Base-by-base conservation (phyloP, 176 grass and related monocot species). In the Zoysia pacifica region DNA sequence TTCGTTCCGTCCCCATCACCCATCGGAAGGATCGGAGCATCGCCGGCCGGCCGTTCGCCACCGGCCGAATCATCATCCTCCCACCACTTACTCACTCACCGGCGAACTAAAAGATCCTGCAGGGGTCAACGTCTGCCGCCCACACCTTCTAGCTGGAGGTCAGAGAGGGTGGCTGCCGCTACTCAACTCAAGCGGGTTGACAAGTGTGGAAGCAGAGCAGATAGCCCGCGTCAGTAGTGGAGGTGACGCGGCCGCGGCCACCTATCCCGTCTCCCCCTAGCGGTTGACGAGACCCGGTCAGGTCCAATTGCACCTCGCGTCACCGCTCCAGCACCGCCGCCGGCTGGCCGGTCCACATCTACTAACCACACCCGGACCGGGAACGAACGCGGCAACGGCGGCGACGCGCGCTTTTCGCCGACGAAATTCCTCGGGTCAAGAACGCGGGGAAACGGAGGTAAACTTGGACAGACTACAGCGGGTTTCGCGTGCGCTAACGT, bases 141-240 rank as follows among this genome's bases (percentile, higher is more conserved):
- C 6, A 15, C 69, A 38, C 19, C 11, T 72, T 48, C 12, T 28
- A 51, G 53, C 1, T 2, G 18, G 9, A 79, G n/a, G 84, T 81
- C 77, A 81, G 18, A 75, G 19, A 80, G 50, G 70, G 52, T 74
- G 62, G 70, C 69, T 4, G 66, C 51, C 15, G 51, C 35, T 5
- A 35, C 51, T 36, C 69, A 14, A 8, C 6, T 9, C 47, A n/a
- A 16, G 6, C 35, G 8, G 11, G 2, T 86, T 46, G 72, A 70
- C 85, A 45, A 28, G 71, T 46, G 71, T 53, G 72, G 14, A 37
- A 64, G 8, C 2, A 62, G 42, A 3, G 7, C 5, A 5, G 14
- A 45, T 3, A 53, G 52, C 52, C 44, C 6, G 8, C 20, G 61
- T 5, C 18, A 19, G 45, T 19, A 16, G 53, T 28, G 28, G 28